These are phyloP conservation scores for Pythium sukuiense DNA, from an alignment of 352 stramenopile genomes.

Conservation along the genomic window DNA sequence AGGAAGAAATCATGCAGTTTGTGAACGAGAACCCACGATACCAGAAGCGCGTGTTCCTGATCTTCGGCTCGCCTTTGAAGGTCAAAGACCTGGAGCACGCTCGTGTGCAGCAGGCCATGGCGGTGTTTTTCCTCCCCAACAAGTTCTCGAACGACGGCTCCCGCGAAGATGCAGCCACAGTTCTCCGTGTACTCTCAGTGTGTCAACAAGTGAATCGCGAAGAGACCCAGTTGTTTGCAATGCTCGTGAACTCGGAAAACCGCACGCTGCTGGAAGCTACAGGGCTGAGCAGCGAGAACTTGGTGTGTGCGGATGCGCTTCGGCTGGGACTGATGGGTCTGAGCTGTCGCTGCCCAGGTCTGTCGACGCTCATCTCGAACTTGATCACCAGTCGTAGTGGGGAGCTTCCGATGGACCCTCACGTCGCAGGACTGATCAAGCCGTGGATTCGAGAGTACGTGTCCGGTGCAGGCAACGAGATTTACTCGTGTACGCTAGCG, in stretches of 20 bases:
- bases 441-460: slow-evolving; percentile 81
- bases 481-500: slow-evolving; percentile 68
- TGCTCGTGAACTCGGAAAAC: slow-evolving; percentile 86
- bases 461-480: slow-evolving; percentile 74
- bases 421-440: slow-evolving; percentile 19
- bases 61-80: slow-evolving; percentile 68
- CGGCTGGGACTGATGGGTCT: slow-evolving; percentile 82
- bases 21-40: slow-evolving; percentile 70
- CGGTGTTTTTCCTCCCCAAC: slow-evolving; percentile 84
- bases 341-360: slow-evolving; percentile 74
- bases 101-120: slow-evolving; percentile 63
- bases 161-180: slow-evolving; percentile 79
- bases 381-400: slow-evolving; percentile 75
- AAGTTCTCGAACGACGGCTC: slow-evolving; percentile 81
- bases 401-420: slow-evolving; percentile 30
- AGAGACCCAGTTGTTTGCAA: slow-evolving; percentile 75
- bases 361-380: slow-evolving; percentile 86
- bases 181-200: slow-evolving; percentile 78
- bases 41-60: slow-evolving; percentile 77
- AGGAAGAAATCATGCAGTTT: slow-evolving; percentile 66
- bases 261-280: slow-evolving; percentile 73
- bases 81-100: slow-evolving; percentile 56
- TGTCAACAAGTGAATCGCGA: slow-evolving; percentile 54
- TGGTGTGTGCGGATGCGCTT: slow-evolving; percentile 84
- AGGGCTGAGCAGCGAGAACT: slow-evolving; percentile 61